Base-by-base conservation (phyloP, 1,284 basidiomycete species). In the Sporisorium graminicola region DNA sequence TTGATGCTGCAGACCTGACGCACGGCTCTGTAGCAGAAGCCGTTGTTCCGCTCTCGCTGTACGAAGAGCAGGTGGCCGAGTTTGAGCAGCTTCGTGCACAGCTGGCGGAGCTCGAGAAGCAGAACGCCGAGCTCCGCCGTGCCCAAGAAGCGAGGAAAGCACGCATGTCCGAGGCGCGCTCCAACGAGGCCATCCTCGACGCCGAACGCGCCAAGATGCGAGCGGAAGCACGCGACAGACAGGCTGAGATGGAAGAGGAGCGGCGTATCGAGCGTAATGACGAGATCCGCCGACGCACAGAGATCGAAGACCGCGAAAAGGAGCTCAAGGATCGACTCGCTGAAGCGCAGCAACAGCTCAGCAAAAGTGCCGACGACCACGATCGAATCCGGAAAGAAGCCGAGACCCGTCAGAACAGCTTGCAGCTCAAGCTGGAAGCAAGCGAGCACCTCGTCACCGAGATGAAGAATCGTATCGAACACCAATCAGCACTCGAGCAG, bases 151-250 rank as follows among this genome's bases (percentile, higher is more conserved):
- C 75, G 8, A 33, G 64, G 5, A 70, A 65, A 40, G 65, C 73
- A 2, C 68, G 68, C 37, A 51, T 59, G 31, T 67, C 73, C 18
- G 78, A 80, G 53, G 61, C 44, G 7, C 62, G 67, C 26, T 74
- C 61, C 26, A 76, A 70, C 42, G 68, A 74, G 47, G 69, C 66
- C 22, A 40, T 79, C 26, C 46, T 79, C 16, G 74, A 77, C 46
- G 72, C 71, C 0, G 86, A 87, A 24, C 87, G 88, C 26, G 85
- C 90, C 20, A 88, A 89, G 59, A 87, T 88, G 47, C 84, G 87
- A 26, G 77, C 90, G 22, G 87, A 87, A 61, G 90, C 90, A 70
- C 88, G 88, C 46, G 88, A 90, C 52, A 87, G 87, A 55, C 88
- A 89, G 69, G 85, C 89, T 20, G 89, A 90, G 49, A 59, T 78